Evolutionary conservation across 768 basidiomycete species (phyloP), one percentile per base, ranked within the genome.

Genomic region (Megacollybia marginata): DNA sequence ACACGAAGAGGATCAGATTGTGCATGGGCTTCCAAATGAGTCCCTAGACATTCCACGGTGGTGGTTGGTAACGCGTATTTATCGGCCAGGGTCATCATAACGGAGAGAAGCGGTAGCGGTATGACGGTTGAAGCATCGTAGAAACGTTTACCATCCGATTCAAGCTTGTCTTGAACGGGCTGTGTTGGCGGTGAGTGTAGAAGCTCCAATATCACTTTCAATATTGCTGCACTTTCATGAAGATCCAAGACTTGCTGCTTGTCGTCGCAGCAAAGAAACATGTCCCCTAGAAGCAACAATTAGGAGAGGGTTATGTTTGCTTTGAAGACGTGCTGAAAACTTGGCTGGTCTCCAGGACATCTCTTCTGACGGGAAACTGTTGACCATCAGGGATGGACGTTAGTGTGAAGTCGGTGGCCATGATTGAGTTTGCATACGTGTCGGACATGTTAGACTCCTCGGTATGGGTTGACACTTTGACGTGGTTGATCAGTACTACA

Each of bases 31-130:
- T 70, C 54, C 2, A 88, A 64, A 62, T 87, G 85, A 20, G 65
- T 62, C 50, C 70, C 66, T 43, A 88, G 57, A 15, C 65, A 61
- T 2, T 62, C 59, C 48, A 71, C 57, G 44, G 80, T 69, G 5
- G 69, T 54, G 9, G 72, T 70, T 31, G 73, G 68, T 18, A 88
- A 67, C 4, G 68, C 69, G 56, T 88, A 88, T 60, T 88, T 88
- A 64, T 87, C 86, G 33, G 71, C 76, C 38, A 87, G 67, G 42
- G 59, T 64, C 58, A 82, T 73, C 54, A 88, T 67, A 44, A 73
- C 55, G 12, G 78, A 70, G 35, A 88, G 74, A 15, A 88, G 62
- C 18, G 85, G 85, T 9, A 83, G 69, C 1, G 86, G 86, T 42
- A 88, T 80, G 35, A 80, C 65, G 10, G 78, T 71, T 1, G 66